Evolutionary conservation across 2,329 filamentous ascomycete genomes (phyloP).

Genomic region (Ampelomyces quisqualis): DNA sequence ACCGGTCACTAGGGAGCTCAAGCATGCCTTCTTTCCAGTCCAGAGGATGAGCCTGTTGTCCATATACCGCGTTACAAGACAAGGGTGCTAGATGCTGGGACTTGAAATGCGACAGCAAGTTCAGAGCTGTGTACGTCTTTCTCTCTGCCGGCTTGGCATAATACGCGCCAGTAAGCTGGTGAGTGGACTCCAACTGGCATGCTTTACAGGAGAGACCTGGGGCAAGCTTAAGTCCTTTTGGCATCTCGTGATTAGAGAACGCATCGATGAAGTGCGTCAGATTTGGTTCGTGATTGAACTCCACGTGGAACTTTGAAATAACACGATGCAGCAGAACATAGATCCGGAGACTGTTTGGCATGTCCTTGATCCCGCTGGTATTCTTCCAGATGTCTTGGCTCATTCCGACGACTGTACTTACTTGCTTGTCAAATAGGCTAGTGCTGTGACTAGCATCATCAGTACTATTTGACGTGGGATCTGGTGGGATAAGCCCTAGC

Average conservation of each 20-base stretch:
- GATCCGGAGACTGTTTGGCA: slow-evolving; percentile 63
- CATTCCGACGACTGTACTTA: slow-evolving; percentile 48
- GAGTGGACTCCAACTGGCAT: slow-evolving; percentile 36
- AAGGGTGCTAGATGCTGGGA: slow-evolving; percentile 53
- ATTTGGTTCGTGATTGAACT: slow-evolving; percentile 59
- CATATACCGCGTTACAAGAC: slow-evolving; percentile 23
- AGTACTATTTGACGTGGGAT: slow-evolving; percentile 15
- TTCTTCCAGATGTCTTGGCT: slow-evolving; percentile 65
- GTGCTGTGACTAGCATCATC: slow-evolving; percentile 35
- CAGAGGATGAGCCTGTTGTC: slow-evolving; percentile 26
- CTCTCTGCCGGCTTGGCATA: slow-evolving; percentile 43
- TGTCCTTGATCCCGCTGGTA: slow-evolving; percentile 59
- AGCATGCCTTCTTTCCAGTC: slow-evolving; percentile 66
- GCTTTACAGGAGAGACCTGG: slow-evolving; percentile 49
- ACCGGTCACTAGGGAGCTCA: slow-evolving; percentile 55
- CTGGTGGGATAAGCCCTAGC: slow-evolving; percentile 19
- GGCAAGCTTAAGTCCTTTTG: slow-evolving; percentile 48
- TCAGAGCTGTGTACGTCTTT: slow-evolving; percentile 50
- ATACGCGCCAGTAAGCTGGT: slow-evolving; percentile 31
- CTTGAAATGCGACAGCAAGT: slow-evolving; percentile 61
- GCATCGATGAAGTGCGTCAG: slow-evolving; percentile 57
- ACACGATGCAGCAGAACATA: slow-evolving; percentile 65
- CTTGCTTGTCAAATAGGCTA: slow-evolving; percentile 44
- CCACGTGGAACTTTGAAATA: slow-evolving; percentile 57
- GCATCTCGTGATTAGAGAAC: slow-evolving; percentile 45